Percentiles rank a stretch among this genome's conserved stretches.
phyloP scores from a whole-genome alignment of 2,329 filamentous ascomycete species.

The Paecilomyces variotii region DNA sequence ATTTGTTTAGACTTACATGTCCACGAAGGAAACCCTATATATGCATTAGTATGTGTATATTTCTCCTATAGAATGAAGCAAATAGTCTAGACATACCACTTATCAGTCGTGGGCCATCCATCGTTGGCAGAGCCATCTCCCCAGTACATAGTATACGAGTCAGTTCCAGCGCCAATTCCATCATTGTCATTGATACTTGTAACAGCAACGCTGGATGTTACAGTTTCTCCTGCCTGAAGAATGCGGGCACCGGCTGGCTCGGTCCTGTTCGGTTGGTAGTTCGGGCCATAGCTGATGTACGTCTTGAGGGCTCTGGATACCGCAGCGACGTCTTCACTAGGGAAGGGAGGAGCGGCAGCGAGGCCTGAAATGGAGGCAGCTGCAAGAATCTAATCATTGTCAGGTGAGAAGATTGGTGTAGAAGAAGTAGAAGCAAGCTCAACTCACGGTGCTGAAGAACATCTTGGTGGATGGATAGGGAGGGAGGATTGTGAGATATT shows the following conservation, averaged over 20 bases:
- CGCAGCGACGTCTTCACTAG: neutral
- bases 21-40: slow-evolving; percentile 9
- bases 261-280: neutral
- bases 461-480: neutral
- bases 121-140: slow-evolving; percentile 10
- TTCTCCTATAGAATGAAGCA: neutral
- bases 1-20: slow-evolving; percentile 5
- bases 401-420: neutral
- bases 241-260: neutral
- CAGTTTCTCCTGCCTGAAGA: neutral
- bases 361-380: neutral
- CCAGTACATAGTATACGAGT: slow-evolving; percentile 7
- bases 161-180: slow-evolving; percentile 4
- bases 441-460: neutral
- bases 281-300: neutral
- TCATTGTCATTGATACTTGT: slow-evolving; percentile 4
- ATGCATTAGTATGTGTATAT: neutral
- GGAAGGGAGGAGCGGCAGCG: neutral
- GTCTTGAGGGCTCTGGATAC: neutral
- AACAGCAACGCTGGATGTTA: slow-evolving; percentile 1
- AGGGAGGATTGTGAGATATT: neutral
- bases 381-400: neutral
- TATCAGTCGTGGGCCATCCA: slow-evolving; percentile 11
- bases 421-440: neutral
- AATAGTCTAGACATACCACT: slow-evolving; percentile 7